Evolutionary conservation across 2,329 filamentous ascomycete species (phyloP).

Genomic region (Teratosphaeria gauchensis): DNA sequence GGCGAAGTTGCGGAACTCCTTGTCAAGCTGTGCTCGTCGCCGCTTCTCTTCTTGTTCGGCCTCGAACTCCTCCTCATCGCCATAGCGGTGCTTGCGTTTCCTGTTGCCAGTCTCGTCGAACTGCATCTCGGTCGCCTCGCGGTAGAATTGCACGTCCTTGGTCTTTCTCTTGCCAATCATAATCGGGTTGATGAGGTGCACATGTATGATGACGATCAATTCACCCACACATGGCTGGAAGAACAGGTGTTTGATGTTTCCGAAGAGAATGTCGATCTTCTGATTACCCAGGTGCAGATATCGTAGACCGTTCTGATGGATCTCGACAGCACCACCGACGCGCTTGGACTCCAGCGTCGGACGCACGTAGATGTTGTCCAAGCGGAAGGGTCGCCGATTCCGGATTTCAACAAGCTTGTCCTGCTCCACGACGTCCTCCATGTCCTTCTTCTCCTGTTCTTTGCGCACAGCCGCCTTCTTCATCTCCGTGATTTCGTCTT

Average conservation of each 20-base stretch:
- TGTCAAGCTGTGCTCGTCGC: conserved; percentile 81
- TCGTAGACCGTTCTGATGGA: conserved; percentile 97
- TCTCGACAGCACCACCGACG: conserved; percentile 89
- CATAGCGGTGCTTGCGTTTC: conserved; percentile 94
- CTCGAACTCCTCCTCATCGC: conserved; percentile 97
- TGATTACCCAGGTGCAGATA: conserved; percentile 77
- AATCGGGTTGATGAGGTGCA: conserved; percentile 95
- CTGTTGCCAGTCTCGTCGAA: conserved; percentile 98
- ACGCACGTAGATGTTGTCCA: conserved; percentile 92
- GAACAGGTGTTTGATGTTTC: conserved; percentile 96
- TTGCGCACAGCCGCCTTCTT: conserved; percentile 86
- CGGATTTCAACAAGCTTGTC: conserved; percentile 93
- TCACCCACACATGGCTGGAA: conserved; percentile 97
- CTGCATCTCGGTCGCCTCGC: conserved; percentile 95
- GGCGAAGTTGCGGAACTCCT: conserved; percentile 89
- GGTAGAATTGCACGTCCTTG: conserved; percentile 96
- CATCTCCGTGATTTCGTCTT: conserved; percentile 87
- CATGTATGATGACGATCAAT: conserved; percentile 93
- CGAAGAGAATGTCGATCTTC: conserved; percentile 88
- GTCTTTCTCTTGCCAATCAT: conserved; percentile 99
- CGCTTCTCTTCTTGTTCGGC: conserved; percentile 94
- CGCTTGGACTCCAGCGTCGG: conserved; percentile 95
- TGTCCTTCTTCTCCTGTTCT: conserved; percentile 97
- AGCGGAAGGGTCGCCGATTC: conserved; percentile 79
- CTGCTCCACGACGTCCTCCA: conserved; percentile 98